These are phyloP conservation scores for Metschnikowia kunwiensis DNA, from an alignment of 805 yeast genomes.

Conservation along the genomic window DNA sequence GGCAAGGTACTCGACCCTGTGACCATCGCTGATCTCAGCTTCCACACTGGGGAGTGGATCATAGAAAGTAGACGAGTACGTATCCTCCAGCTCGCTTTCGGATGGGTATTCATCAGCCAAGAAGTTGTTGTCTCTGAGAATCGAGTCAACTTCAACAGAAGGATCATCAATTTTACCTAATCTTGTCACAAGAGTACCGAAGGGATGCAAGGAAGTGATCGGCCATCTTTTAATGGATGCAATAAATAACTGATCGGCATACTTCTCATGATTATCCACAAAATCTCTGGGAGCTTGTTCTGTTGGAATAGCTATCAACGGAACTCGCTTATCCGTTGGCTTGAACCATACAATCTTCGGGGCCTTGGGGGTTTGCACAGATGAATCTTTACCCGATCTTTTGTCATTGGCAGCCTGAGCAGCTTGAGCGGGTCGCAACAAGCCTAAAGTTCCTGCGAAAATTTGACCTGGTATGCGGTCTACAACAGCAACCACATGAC, in stretches of 20 bases:
- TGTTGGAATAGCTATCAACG: constrained; percentile 95
- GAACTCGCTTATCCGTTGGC: constrained; percentile 97
- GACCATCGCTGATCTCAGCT: constrained; percentile 30
- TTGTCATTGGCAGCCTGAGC: constrained; percentile 71
- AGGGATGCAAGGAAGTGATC: constrained; percentile 96
- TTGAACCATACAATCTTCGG: constrained; percentile 99
- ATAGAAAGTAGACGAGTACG: constrained; percentile 13
- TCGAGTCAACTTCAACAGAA: constrained; percentile 79
- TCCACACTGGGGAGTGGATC: constrained; percentile 43
- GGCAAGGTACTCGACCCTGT: constrained; percentile 51
- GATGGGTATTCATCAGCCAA: constrained; percentile 77
- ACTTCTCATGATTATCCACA: constrained; percentile 84
- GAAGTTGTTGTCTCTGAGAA: constrained; percentile 82
- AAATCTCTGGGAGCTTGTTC: constrained; percentile 97
- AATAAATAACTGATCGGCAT: constrained; percentile 78
- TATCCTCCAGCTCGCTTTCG: constrained; percentile 22
- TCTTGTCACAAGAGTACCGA: constrained; percentile 87
- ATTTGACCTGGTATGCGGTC: constrained; percentile 97
- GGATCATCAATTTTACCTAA: constrained; percentile 78
- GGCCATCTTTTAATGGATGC: constrained; percentile 99
- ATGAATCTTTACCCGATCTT: constrained; percentile 45
- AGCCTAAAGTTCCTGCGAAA: constrained; percentile 90
- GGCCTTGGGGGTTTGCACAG: constrained; percentile 44
- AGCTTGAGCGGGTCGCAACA: constrained; percentile 93
- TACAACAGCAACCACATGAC: constrained; percentile 96